These are phyloP conservation scores for Mucor ambiguus DNA, from an alignment of 371 early-diverging fungal genomes.

Conservation along the genomic window DNA sequence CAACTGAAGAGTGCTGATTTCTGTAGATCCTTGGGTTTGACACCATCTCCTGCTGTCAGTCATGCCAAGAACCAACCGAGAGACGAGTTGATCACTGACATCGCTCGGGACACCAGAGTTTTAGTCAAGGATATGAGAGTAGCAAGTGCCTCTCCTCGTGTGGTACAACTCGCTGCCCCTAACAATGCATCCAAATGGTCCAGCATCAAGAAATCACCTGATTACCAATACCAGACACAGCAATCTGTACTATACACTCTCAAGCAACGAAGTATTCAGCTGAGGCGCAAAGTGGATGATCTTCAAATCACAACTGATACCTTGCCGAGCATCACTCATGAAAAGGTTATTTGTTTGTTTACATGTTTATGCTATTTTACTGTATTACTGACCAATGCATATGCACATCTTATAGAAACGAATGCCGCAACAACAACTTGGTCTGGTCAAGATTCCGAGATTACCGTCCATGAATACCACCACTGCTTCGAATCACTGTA, in stretches of 20 bases:
- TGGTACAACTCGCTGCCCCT: constrained; percentile 48
- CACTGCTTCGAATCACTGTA: constrained; percentile 13
- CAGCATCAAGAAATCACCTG: constrained; percentile 59
- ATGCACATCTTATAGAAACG: background rate
- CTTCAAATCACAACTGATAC: constrained; percentile 14
- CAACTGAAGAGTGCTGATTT: constrained; percentile 70
- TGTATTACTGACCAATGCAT: constrained; percentile 3
- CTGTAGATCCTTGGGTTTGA: constrained; percentile 35
- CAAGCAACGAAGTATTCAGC: constrained; percentile 63
- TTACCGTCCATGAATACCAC: constrained; percentile 5
- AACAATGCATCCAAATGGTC: constrained; percentile 46
- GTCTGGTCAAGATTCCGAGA: constrained; percentile 19
- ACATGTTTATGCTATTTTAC: background rate
- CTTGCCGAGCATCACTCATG: background rate
- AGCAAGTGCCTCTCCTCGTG: constrained; percentile 56
- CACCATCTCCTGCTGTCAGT: background rate
- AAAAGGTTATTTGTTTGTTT: constrained; percentile 17
- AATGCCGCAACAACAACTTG: constrained; percentile 10
- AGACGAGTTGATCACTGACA: constrained; percentile 1
- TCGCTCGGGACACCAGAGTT: constrained; percentile 40
- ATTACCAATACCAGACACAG: constrained; percentile 74
- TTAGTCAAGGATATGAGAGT: constrained; percentile 52
- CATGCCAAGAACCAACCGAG: background rate
- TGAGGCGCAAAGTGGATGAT: constrained; percentile 47
- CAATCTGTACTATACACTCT: constrained; percentile 70